Percentiles rank a stretch among this genome's conserved stretches.
Conservation (phyloP, 1,284 basidiomycete species). For the Exobasidium cylindrosporum region DNA sequence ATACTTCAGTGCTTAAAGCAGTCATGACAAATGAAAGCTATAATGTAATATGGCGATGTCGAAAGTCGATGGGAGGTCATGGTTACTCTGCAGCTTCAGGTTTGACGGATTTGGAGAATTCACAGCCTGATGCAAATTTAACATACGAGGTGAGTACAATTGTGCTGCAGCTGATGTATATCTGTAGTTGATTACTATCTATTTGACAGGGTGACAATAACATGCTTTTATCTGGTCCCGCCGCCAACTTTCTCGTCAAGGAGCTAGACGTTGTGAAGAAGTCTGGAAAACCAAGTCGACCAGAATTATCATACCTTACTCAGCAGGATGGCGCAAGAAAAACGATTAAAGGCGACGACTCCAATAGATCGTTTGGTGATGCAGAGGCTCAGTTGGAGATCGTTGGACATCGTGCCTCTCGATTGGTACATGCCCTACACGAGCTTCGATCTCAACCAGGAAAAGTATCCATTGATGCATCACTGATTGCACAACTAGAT, state of each 20-base stretch:
- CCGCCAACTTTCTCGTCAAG: constrained; percentile 29
- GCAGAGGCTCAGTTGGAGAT: constrained; percentile 24
- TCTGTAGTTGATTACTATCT: too few relatives aligned
- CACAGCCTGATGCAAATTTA: constrained; percentile 41
- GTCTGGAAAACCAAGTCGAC: constrained; percentile 11
- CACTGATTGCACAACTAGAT: constrained; percentile 27
- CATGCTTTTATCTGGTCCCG: constrained; percentile 38
- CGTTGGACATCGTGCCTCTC: constrained; percentile 26
- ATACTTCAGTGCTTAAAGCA: constrained; percentile 42
- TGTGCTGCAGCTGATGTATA: too few relatives aligned
- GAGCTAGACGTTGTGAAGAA: neutral
- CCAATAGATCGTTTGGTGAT: constrained; percentile 13
- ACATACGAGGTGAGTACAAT: too few relatives aligned
- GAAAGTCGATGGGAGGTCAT: constrained; percentile 40
- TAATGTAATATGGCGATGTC: constrained; percentile 32
- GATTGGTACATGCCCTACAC: constrained; percentile 25
- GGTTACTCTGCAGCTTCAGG: constrained; percentile 36
- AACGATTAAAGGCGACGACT: neutral
- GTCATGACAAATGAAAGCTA: constrained; percentile 34
- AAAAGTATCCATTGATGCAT: constrained; percentile 7
- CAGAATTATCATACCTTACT: constrained; percentile 22
- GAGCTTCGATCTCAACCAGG: constrained; percentile 19
- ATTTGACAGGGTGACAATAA: constrained; percentile 45
- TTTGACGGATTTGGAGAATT: constrained; percentile 36
- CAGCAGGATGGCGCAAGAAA: neutral